Percentiles rank a stretch among this genome's conserved stretches.
Evolutionary conservation across 768 basidiomycete species (phyloP).

Genomic region (Gautieria morchelliformis): DNA sequence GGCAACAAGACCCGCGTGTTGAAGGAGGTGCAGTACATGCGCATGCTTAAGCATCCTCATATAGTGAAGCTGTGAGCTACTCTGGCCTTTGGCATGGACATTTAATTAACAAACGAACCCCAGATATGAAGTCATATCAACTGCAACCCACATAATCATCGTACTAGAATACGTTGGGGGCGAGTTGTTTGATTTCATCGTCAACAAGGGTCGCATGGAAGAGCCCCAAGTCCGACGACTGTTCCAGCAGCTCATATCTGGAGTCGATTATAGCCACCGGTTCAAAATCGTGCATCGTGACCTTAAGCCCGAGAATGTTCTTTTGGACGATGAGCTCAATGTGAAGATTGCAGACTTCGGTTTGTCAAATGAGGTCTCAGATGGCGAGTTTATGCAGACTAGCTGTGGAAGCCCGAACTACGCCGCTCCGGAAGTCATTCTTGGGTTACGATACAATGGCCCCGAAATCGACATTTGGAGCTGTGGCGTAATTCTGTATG

Average conservation of each 20-base stretch:
- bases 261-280: slow-evolving; percentile 93
- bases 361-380: slow-evolving; percentile 88
- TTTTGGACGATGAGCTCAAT: slow-evolving; percentile 74
- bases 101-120: slow-evolving; percentile 1
- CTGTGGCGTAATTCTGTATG: slow-evolving; percentile 96
- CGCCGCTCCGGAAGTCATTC: slow-evolving; percentile 96
- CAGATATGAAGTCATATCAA: slow-evolving; percentile 85
- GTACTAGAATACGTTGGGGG: slow-evolving; percentile 95
- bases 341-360: slow-evolving; percentile 99
- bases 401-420: slow-evolving; percentile 99
- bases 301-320: slow-evolving; percentile 93
- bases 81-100: background rate
- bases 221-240: slow-evolving; percentile 84
- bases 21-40: slow-evolving; percentile 95
- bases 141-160: slow-evolving; percentile 93
- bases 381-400: slow-evolving; percentile 94
- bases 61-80: slow-evolving; percentile 86
- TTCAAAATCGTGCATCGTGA: slow-evolving; percentile 98
- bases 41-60: slow-evolving; percentile 87
- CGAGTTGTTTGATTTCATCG: slow-evolving; percentile 98
- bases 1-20: slow-evolving; percentile 89
- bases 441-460: slow-evolving; percentile 89
- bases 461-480: slow-evolving; percentile 99
- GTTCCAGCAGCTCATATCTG: slow-evolving; percentile 97
- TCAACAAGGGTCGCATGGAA: slow-evolving; percentile 83